These are phyloP conservation scores for Talaromyces wortmannii DNA, from an alignment of 495 filamentous ascomycete species.

Conservation along the genomic window DNA sequence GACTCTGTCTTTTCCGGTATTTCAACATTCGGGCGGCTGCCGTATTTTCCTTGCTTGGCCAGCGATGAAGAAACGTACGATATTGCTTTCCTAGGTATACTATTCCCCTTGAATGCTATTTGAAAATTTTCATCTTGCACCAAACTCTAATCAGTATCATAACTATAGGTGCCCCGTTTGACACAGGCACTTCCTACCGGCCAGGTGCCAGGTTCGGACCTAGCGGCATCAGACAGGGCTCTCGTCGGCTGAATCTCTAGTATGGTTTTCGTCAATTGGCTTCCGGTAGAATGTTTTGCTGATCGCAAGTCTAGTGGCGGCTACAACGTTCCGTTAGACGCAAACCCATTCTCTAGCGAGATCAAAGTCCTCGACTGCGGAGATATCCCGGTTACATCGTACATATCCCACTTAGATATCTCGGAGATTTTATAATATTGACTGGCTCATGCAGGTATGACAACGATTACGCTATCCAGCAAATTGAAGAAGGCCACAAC, in stretches of 20 bases:
- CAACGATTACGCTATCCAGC: conserved; percentile 66
- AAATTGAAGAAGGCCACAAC: conserved; percentile 62
- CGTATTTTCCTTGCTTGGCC: conserved; percentile 71
- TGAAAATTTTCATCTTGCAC: no score
- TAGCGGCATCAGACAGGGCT: conserved; percentile 73
- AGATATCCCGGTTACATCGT: conserved; percentile 66
- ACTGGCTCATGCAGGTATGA: conserved; percentile 39
- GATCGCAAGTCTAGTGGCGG: conserved; percentile 37
- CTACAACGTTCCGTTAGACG: conserved; percentile 53
- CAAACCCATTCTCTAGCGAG: conserved; percentile 60
- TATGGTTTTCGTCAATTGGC: conserved; percentile 24
- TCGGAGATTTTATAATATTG: not conserved
- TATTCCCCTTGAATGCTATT: not conserved
- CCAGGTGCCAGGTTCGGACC: conserved; percentile 83
- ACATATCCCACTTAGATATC: conserved; percentile 10
- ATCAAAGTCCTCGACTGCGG: conserved; percentile 69
- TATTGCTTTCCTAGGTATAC: conserved; percentile 69
- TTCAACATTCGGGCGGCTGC: conserved; percentile 69
- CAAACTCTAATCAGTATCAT: no score
- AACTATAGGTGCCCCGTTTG: conserved; percentile 50
- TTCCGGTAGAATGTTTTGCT: not conserved
- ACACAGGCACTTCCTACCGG: conserved; percentile 67
- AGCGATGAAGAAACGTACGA: conserved; percentile 67
- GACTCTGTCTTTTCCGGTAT: conserved; percentile 69
- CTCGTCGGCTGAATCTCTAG: conserved; percentile 63